A percentile compares a stretch with the other conserved stretches of the same genome.
These are phyloP conservation scores for Trichoderma aggressivum DNA, from an alignment of 2,329 filamentous ascomycete genomes.

Conservation along the genomic window DNA sequence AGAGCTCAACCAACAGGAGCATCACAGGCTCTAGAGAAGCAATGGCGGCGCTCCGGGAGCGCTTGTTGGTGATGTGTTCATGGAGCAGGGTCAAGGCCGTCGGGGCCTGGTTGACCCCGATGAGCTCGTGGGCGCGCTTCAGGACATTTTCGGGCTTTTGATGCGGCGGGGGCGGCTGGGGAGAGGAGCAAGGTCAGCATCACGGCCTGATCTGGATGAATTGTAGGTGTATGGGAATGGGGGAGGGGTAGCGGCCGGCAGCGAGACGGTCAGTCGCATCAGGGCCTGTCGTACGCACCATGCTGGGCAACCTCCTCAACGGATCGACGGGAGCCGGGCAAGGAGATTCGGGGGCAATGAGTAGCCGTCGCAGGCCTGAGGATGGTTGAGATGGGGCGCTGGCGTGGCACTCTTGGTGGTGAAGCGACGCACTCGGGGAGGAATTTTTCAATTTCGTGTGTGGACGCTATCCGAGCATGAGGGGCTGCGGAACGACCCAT, in stretches of 20 bases:
- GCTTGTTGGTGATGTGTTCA: slow-evolving; percentile 98
- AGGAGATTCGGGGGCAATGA: slow-evolving; percentile 37
- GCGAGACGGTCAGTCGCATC: slow-evolving; percentile 19
- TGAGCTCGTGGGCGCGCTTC: slow-evolving; percentile 97
- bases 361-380: slow-evolving; percentile 39
- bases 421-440: slow-evolving; percentile 34
- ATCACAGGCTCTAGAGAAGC: slow-evolving; percentile 95
- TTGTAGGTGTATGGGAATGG: slow-evolving; percentile 8
- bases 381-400: slow-evolving; percentile 35
- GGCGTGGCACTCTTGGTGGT: slow-evolving; percentile 40
- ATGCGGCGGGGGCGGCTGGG: slow-evolving; percentile 87
- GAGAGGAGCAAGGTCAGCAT: slow-evolving; percentile 29
- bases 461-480: slow-evolving; percentile 43
- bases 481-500: slow-evolving; percentile 33
- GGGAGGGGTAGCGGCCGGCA: slow-evolving; percentile 30
- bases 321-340: slow-evolving; percentile 35
- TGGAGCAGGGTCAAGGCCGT: slow-evolving; percentile 93
- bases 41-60: slow-evolving; percentile 96
- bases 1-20: slow-evolving; percentile 94
- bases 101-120: slow-evolving; percentile 89
- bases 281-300: slow-evolving; percentile 35
- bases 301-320: slow-evolving; percentile 52
- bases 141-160: slow-evolving; percentile 99
- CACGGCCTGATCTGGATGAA: slow-evolving; percentile 16
- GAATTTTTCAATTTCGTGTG: slow-evolving; percentile 47